Evolutionary conservation across 805 yeast species (phyloP).

Genomic region (Sporopachydermia lactativora): DNA sequence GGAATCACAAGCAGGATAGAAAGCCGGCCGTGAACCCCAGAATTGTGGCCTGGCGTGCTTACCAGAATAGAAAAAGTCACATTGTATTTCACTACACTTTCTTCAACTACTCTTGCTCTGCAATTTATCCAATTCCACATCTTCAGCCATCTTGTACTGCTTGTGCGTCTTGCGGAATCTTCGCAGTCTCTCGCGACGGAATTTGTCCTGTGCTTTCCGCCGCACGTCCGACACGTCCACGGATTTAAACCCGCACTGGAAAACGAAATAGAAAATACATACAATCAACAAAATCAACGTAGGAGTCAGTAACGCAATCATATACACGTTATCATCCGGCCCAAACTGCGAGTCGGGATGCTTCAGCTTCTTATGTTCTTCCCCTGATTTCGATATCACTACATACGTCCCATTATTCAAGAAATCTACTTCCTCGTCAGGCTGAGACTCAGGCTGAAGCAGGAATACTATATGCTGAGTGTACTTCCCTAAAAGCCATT

Average conservation of each 20-base stretch:
- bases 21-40: no score
- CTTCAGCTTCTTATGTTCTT: conserved; percentile 15
- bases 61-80: not conserved
- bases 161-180: not conserved
- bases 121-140: not conserved
- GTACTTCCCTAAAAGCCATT: conserved; percentile 47
- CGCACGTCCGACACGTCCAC: not conserved
- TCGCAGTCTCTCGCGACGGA: not conserved
- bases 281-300: conserved; percentile 10
- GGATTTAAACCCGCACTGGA: conserved; percentile 4
- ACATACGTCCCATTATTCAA: conserved; percentile 39
- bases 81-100: not conserved
- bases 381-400: conserved; percentile 26
- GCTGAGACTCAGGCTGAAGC: conserved; percentile 55
- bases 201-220: not conserved
- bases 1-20: no score
- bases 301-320: conserved; percentile 9
- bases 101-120: not conserved
- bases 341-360: conserved; percentile 22
- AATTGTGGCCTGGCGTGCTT: no score
- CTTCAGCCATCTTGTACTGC: not conserved
- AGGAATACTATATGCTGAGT: conserved; percentile 46
- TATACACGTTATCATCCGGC: conserved; percentile 24
- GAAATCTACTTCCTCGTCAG: conserved; percentile 53
- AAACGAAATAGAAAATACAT: conserved; percentile 8